These are phyloP conservation scores for Vaccinium myrtillus DNA, from an alignment of 148 eudicot genomes.

Conservation along the genomic window DNA sequence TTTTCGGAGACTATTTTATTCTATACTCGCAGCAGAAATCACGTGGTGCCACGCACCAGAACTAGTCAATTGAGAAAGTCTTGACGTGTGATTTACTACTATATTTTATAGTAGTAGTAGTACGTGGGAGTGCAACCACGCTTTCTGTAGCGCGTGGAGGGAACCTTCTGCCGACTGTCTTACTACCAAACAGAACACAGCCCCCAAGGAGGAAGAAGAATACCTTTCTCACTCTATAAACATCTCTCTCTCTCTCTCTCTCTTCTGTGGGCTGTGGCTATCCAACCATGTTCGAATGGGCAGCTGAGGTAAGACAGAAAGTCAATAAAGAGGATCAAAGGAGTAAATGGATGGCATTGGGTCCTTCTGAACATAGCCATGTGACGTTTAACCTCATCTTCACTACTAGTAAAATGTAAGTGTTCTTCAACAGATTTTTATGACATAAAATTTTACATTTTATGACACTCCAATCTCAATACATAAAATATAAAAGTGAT, in stretches of 20 bases:
- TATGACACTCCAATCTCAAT: no score
- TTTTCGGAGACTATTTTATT: background rate
- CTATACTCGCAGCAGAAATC: background rate
- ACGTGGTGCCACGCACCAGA: background rate
- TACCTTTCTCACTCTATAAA: no score
- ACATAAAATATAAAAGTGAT: no score
- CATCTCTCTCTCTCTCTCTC: background rate
- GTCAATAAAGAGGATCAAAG: background rate
- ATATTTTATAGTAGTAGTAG: background rate
- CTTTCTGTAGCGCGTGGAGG: background rate
- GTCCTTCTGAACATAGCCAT: no score
- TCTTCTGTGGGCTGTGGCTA: background rate
- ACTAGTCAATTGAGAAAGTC: background rate
- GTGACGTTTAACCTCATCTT: no score
- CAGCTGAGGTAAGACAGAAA: background rate
- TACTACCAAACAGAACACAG: background rate
- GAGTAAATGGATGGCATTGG: background rate
- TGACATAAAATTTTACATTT: no score
- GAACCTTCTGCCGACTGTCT: slow-evolving; percentile 6
- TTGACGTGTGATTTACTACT: background rate
- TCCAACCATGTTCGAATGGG: background rate
- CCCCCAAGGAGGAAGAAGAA: background rate
- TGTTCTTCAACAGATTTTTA: no score
- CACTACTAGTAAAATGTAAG: no score
- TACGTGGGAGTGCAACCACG: background rate